These are phyloP conservation scores for Emydomyces testavorans DNA, from an alignment of 2,329 filamentous ascomycete genomes.

Conservation along the genomic window DNA sequence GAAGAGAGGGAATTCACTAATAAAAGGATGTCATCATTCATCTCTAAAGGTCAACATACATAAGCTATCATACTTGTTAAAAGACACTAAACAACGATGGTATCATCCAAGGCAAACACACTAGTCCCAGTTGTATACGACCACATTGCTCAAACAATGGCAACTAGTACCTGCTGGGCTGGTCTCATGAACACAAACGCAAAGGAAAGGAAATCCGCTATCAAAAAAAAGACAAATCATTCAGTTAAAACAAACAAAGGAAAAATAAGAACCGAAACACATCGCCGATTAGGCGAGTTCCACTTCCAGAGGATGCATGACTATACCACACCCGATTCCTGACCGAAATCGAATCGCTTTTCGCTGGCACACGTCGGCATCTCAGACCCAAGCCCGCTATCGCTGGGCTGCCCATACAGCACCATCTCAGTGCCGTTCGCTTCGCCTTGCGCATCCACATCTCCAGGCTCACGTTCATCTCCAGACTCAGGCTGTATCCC, in stretches of 20 bases:
- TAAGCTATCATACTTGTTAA: constrained; percentile 3
- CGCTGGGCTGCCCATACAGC: constrained; percentile 19
- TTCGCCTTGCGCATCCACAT: constrained; percentile 16
- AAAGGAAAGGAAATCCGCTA: not conserved
- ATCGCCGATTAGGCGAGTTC: too few relatives aligned
- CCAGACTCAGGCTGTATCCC: constrained; percentile 20
- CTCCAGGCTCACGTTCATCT: constrained; percentile 25
- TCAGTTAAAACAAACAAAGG: constrained; percentile 16
- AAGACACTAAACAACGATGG: constrained; percentile 1
- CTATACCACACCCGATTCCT: constrained; percentile 14
- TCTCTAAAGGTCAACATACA: not conserved
- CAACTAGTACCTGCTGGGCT: constrained; percentile 5
- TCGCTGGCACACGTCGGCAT: constrained; percentile 13
- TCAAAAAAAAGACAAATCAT: constrained; percentile 10
- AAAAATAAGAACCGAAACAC: constrained; percentile 16
- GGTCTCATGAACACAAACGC: constrained; percentile 5
- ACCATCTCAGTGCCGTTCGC: constrained; percentile 16
- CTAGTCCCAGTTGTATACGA: constrained; percentile 1
- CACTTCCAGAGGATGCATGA: not conserved
- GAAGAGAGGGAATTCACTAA: not conserved
- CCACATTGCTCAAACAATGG: constrained; percentile 3
- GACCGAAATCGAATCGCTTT: constrained; percentile 4
- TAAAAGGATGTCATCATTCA: not conserved
- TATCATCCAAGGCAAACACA: constrained; percentile 12
- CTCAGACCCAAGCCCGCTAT: constrained; percentile 25